Evolutionary conservation across 305 asterid genomes (phyloP), one percentile per base, ranked within the genome.

Genomic region (Galium porrigens): DNA sequence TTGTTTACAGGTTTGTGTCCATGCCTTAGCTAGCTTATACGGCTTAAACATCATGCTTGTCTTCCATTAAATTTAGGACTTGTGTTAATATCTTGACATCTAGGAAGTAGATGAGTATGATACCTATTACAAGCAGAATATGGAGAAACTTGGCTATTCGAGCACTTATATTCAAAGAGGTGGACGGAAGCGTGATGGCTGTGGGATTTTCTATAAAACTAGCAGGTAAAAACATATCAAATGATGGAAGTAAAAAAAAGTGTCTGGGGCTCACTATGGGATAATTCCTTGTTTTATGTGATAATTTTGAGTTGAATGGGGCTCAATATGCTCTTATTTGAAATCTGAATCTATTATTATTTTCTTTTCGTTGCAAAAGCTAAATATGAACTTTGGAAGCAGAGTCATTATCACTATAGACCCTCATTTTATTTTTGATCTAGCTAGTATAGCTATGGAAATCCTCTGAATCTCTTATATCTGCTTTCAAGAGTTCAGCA

Each of bases 51-150:
- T 4, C 39, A 32, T 58, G 4, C 36, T 70, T 56, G 7, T 46
- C 54, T 18, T 66, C 58, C 15, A 34, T 65, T 56, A 55, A 25
- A 14, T 58, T 68, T 63, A n/a, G 33, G 55, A 52, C 39, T 29
- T 56, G 14, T 39, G 25, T 49, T 67, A 46, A 39, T 60, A 64
- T 64, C 20, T 65, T 65, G 29, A 58, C 6, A 42, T 61, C 64
- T 76, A 91, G 98, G 98, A 91, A 76, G 79, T 91, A 63, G 96
- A 88, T 77, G 95, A 88, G 79, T 91, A 85, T 75, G 88, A 85
- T 75, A 76, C 82, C 72, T 91, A 88, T 78, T 91, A 91, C 69
- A 88, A 79, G 72, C 80, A 61, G 70, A 86, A 88, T 72, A 73
- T 91, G 81, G 88, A 89, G 78, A 74, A 68, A 70, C 81, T 80